These are phyloP conservation scores for Botrytis sinoallii DNA, from an alignment of 2,329 filamentous ascomycete species.

Conservation along the genomic window DNA sequence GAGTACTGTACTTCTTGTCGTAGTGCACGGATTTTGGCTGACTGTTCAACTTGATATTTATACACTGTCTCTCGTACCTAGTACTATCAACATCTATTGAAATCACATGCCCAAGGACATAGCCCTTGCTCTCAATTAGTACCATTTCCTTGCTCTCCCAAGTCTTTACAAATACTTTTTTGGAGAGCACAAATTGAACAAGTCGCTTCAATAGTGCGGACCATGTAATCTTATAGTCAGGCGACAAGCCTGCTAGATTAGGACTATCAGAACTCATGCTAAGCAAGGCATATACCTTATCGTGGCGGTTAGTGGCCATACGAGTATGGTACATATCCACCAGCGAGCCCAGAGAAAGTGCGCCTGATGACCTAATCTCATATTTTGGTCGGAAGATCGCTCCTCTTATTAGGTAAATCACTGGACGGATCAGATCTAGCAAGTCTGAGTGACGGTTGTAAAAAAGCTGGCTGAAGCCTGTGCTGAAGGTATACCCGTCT, in stretches of 20 bases:
- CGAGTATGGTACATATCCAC: neutral
- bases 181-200: neutral
- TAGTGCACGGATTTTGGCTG: neutral
- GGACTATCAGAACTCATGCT: neutral
- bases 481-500: neutral
- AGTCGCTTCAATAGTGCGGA: neutral
- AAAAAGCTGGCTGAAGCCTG: neutral
- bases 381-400: neutral
- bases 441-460: neutral
- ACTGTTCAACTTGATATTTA: neutral
- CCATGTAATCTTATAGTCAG: neutral
- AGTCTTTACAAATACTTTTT: neutral
- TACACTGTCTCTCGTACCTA: neutral
- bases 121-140: neutral
- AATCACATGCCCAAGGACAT: neutral
- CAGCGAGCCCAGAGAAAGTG: neutral
- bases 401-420: neutral
- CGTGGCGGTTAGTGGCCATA: neutral
- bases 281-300: slow-evolving; percentile 9
- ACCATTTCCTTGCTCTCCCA: neutral
- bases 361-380: neutral
- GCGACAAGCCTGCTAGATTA: neutral
- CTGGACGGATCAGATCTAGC: neutral
- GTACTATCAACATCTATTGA: neutral
- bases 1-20: neutral